Evolutionary conservation across 1,284 basidiomycete genomes (phyloP).

Genomic region (Fomitopsis palustris): DNA sequence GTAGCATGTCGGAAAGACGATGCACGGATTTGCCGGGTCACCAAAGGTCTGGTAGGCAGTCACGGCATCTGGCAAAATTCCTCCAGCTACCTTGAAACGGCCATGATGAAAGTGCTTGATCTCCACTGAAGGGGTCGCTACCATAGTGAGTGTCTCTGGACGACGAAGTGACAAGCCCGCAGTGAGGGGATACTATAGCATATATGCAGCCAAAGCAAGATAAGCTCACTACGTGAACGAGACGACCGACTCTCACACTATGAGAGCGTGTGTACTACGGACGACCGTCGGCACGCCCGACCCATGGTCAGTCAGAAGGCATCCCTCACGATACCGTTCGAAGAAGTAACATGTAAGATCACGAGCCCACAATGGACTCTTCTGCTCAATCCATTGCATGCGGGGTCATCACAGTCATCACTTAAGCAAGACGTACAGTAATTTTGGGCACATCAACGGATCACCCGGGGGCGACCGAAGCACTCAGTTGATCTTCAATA

Average conservation of each 20-base stretch:
- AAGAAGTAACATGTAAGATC: not conserved
- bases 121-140: not conserved
- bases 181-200: no score
- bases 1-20: constrained; percentile 39
- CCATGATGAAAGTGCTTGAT: constrained; percentile 30
- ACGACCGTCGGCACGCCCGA: not conserved
- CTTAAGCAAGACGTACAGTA: not conserved
- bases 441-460: not conserved
- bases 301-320: not conserved
- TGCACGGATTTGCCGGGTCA: constrained; percentile 32
- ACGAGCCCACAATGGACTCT: not conserved
- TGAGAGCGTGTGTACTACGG: not conserved
- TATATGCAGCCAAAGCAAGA: no score
- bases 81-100: constrained; percentile 32
- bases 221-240: no score
- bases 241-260: not conserved
- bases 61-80: constrained; percentile 34
- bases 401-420: not conserved
- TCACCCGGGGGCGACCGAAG: not conserved
- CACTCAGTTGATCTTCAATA: constrained; percentile 61
- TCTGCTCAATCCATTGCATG: not conserved
- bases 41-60: constrained; percentile 38
- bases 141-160: not conserved
- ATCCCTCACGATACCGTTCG: no score
- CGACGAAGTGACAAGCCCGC: no score